A percentile compares a stretch with the other conserved stretches of the same genome.
Conservation (phyloP, 208 protist genomes). For the Leishmania guyanensis region DNA sequence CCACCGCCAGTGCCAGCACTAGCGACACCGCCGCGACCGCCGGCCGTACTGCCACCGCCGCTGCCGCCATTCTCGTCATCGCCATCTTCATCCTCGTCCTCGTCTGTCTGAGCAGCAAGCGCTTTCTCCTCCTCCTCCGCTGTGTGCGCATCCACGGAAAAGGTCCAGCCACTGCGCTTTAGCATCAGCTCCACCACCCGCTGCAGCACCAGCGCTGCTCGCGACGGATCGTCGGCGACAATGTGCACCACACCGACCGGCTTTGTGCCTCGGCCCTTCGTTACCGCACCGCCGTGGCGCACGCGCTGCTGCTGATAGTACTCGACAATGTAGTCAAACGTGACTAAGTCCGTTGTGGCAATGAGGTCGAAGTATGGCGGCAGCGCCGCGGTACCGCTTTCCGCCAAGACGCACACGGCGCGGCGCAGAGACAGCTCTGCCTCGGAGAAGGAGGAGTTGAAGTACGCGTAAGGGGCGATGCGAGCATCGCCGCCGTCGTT, state of each 20-base stretch:
- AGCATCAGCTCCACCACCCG: slow-evolving; percentile 59
- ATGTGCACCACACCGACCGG: slow-evolving; percentile 61
- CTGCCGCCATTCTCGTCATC: slow-evolving; percentile 4
- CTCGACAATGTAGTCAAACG: slow-evolving; percentile 70
- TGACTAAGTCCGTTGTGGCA: slow-evolving; percentile 64
- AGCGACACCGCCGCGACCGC: neutral
- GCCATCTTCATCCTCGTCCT: slow-evolving; percentile 1
- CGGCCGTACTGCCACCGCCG: neutral
- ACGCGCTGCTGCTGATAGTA: slow-evolving; percentile 61
- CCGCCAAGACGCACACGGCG: neutral
- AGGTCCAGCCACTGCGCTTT: slow-evolving; percentile 28
- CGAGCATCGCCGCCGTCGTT: neutral
- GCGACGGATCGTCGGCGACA: slow-evolving; percentile 42
- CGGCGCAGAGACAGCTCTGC: slow-evolving; percentile 37
- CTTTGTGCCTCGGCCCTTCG: slow-evolving; percentile 21
- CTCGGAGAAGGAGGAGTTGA: slow-evolving; percentile 43
- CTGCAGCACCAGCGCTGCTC: slow-evolving; percentile 55
- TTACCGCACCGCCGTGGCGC: slow-evolving; percentile 9
- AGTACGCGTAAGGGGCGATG: slow-evolving; percentile 49
- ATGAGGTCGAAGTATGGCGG: slow-evolving; percentile 77
- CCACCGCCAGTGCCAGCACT: neutral
- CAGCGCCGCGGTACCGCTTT: slow-evolving; percentile 1
- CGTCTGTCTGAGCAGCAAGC: slow-evolving; percentile 1
- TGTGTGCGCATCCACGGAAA: slow-evolving; percentile 20
- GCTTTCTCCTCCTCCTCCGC: slow-evolving; percentile 23